These are phyloP conservation scores for Monosporozyma yasuniensis DNA, from an alignment of 805 yeast species.

Conservation along the genomic window DNA sequence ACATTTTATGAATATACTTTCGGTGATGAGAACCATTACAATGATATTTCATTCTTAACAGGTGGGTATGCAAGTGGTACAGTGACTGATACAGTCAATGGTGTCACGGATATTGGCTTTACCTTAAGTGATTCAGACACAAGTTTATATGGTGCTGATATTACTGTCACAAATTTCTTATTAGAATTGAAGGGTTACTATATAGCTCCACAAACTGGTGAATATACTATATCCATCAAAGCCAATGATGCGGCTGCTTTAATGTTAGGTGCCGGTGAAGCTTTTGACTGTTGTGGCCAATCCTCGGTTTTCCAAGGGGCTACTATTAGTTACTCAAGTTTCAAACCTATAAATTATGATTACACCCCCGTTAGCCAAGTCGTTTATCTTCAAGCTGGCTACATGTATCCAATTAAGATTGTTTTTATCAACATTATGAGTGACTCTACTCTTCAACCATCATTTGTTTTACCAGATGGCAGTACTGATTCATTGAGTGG, in stretches of 20 bases:
- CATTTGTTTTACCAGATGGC: conserved; percentile 12
- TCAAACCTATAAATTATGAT: neutral
- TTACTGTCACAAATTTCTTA: conserved; percentile 5
- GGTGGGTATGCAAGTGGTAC: neutral
- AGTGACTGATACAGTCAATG: neutral
- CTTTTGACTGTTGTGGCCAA: conserved; percentile 29
- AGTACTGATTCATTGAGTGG: conserved; percentile 3
- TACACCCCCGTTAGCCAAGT: neutral
- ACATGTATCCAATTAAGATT: conserved; percentile 20
- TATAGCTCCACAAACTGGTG: conserved; percentile 24
- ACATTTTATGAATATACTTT: neutral
- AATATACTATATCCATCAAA: conserved; percentile 18
- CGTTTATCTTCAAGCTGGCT: conserved; percentile 12
- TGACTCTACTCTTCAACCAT: conserved; percentile 4
- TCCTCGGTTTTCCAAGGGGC: neutral
- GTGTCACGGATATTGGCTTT: neutral
- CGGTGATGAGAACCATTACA: neutral
- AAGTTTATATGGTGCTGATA: neutral
- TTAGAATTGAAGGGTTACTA: conserved; percentile 18
- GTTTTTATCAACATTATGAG: conserved; percentile 10
- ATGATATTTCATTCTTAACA: neutral
- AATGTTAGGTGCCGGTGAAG: conserved; percentile 25
- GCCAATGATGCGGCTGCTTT: conserved; percentile 29
- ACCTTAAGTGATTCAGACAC: neutral
- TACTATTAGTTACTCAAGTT: neutral